Conservation (phyloP, 164 flowering plant genomes). For the Santalum album region DNA sequence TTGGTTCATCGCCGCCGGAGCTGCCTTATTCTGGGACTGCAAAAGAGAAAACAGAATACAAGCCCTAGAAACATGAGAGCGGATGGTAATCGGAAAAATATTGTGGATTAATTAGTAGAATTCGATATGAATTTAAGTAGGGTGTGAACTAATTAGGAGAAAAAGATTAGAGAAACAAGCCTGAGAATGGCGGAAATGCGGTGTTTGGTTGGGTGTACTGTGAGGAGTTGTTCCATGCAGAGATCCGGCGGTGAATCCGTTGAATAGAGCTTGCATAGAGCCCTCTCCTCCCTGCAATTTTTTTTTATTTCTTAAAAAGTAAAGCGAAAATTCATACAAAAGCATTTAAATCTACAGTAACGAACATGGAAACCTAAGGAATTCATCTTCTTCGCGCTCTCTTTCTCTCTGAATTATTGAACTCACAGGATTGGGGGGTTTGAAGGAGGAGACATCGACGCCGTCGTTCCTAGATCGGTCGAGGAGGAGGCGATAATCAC, state of each 20-base stretch:
- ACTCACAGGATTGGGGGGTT: conserved; percentile 29
- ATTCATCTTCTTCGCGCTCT: no score
- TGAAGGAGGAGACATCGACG: conserved; percentile 31
- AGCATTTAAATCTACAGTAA: neutral
- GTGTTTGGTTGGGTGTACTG: conserved; percentile 31
- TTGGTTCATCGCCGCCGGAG: conserved; percentile 24
- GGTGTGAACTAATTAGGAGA: no score
- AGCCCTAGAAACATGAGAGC: no score
- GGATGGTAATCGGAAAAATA: no score
- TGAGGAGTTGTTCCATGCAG: conserved; percentile 27
- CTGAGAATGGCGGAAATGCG: conserved; percentile 46
- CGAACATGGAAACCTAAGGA: no score
- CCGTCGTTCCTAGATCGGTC: conserved; percentile 20
- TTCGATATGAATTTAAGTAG: no score
- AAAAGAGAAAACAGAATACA: no score
- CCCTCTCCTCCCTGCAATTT: conserved; percentile 36
- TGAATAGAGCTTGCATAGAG: conserved; percentile 47
- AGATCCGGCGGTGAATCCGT: conserved; percentile 57
- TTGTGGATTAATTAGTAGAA: no score
- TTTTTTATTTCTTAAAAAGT: no score
- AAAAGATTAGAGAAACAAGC: no score
- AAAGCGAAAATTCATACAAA: neutral
- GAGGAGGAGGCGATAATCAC: conserved; percentile 13
- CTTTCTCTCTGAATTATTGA: no score
- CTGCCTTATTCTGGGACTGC: conserved; percentile 39